These are phyloP conservation scores for Ziziphus jujuba DNA, from an alignment of 306 rosid genomes.

Conservation along the genomic window DNA sequence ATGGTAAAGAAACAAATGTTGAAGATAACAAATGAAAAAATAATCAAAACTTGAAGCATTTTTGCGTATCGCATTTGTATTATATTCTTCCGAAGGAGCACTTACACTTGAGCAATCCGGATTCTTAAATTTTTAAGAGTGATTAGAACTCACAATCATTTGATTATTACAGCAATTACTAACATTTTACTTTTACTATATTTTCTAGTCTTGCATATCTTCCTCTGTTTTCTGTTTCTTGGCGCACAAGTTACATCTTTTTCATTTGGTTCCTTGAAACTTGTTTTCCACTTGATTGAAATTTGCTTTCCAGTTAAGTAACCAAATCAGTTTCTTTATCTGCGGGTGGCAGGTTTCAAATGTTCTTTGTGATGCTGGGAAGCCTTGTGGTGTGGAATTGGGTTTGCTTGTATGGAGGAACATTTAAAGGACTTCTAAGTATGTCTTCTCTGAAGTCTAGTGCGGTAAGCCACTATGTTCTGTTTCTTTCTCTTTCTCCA, in stretches of 20 bases:
- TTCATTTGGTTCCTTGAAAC: neutral
- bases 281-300: neutral
- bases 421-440: constrained; percentile 83
- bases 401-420: constrained; percentile 89
- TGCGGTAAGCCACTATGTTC: constrained; percentile 67
- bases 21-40: no score
- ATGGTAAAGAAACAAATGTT: no score
- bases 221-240: neutral
- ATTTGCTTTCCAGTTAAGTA: no score
- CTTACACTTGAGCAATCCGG: no score
- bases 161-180: no score
- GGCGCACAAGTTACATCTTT: neutral
- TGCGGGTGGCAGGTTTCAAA: constrained; percentile 68
- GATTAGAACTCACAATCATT: no score
- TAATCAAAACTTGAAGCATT: no score
- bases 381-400: constrained; percentile 72
- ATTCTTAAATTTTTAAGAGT: no score
- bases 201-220: neutral
- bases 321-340: constrained; percentile 25
- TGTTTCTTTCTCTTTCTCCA: constrained; percentile 18
- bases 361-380: constrained; percentile 83
- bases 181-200: no score
- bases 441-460: constrained; percentile 81
- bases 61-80: no score
- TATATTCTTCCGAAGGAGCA: no score